phyloP scores from a whole-genome alignment of 2,329 filamentous ascomycete genomes.

The Pezicula radicicola region DNA sequence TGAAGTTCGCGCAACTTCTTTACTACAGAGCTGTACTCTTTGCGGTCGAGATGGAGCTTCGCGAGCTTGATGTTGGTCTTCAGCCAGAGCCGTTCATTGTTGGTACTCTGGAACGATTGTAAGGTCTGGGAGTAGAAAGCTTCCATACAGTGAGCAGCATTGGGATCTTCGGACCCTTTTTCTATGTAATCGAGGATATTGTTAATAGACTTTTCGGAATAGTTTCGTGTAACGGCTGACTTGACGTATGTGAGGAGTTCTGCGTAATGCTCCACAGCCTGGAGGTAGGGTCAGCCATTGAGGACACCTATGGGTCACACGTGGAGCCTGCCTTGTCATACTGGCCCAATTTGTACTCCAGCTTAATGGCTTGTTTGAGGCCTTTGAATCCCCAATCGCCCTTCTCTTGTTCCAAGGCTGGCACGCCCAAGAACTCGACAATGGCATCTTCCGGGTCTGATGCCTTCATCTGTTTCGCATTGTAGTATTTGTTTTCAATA shows the following conservation, averaged over 20 bases:
- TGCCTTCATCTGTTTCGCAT: conserved; percentile 93
- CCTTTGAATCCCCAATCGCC: conserved; percentile 99
- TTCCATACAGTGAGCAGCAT: conserved; percentile 81
- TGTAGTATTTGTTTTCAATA: conserved; percentile 99
- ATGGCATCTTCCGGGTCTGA: conserved; percentile 86
- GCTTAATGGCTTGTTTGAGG: conserved; percentile 95
- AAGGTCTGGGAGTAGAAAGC: conserved; percentile 93
- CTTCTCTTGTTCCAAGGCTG: conserved; percentile 81
- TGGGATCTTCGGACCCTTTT: conserved; percentile 73
- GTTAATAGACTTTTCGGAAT: conserved; percentile 98
- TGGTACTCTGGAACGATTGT: conserved; percentile 92
- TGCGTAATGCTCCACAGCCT: conserved; percentile 90
- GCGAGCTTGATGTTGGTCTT: conserved; percentile 98
- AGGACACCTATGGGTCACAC: not conserved
- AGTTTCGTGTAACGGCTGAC: conserved; percentile 93
- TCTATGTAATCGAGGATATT: conserved; percentile 99
- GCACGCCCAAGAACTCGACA: conserved; percentile 87
- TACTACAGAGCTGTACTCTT: conserved; percentile 76
- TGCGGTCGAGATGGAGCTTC: conserved; percentile 85
- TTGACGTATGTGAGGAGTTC: conserved; percentile 97
- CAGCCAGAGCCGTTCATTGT: conserved; percentile 95
- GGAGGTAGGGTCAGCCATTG: not conserved
- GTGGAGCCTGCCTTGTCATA: conserved; percentile 67
- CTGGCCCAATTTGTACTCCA: conserved; percentile 88
- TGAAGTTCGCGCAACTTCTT: conserved; percentile 88